These are phyloP conservation scores for Priceomyces haplophilus DNA, from an alignment of 805 yeast species.

Conservation along the genomic window DNA sequence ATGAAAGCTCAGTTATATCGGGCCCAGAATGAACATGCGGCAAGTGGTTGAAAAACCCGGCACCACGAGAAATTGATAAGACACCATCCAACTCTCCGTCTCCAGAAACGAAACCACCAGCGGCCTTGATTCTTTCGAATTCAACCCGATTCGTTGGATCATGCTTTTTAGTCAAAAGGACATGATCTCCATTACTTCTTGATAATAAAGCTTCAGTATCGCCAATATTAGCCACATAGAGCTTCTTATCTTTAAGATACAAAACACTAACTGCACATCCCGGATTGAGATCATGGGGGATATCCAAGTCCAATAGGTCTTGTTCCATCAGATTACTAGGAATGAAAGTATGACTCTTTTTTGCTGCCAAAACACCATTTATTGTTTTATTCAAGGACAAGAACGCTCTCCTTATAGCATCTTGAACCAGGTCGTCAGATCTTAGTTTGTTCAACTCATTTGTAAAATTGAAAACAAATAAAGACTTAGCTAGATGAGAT, in stretches of 20 bases:
- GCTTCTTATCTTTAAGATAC: constrained; percentile 65
- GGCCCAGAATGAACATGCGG: constrained; percentile 93
- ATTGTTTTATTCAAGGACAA: constrained; percentile 77
- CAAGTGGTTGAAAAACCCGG: constrained; percentile 80
- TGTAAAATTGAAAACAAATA: constrained; percentile 64
- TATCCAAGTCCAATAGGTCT: constrained; percentile 44
- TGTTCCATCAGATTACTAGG: constrained; percentile 28
- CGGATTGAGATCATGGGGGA: constrained; percentile 64
- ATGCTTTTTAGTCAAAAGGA: constrained; percentile 71
- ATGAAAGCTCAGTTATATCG: constrained; percentile 57
- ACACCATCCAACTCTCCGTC: constrained; percentile 84
- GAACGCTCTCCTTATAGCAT: constrained; percentile 81
- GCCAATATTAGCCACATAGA: constrained; percentile 87
- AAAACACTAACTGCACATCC: constrained; percentile 86
- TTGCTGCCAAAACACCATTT: constrained; percentile 55
- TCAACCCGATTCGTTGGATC: constrained; percentile 77
- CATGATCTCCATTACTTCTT: constrained; percentile 75
- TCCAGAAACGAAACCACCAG: constrained; percentile 88
- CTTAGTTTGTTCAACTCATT: constrained; percentile 55
- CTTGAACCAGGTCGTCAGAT: constrained; percentile 51
- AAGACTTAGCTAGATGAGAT: constrained; percentile 69
- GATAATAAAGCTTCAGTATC: constrained; percentile 82
- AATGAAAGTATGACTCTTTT: constrained; percentile 39
- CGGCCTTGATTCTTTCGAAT: constrained; percentile 80
- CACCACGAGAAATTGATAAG: constrained; percentile 81